Evolutionary conservation across 192 early-diverging fungal species (phyloP).

Genomic region (Coemansia sp.): DNA sequence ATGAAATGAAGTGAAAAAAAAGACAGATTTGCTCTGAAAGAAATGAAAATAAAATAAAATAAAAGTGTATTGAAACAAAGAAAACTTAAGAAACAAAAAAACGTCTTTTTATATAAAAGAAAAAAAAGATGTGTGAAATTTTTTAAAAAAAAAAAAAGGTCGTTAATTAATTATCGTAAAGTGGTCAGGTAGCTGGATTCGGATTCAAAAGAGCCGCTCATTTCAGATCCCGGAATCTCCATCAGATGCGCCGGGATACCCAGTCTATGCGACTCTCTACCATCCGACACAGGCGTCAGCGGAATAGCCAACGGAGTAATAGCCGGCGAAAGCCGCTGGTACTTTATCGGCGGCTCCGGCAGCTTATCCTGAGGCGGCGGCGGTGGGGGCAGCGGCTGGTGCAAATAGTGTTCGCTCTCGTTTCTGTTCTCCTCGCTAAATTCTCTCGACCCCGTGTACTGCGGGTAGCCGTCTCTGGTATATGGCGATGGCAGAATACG

Average conservation of each 20-base stretch:
- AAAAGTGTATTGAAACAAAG: neutral
- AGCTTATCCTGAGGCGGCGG: constrained; percentile 2
- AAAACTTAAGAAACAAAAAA: neutral
- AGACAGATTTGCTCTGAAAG: neutral
- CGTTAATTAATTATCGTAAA: neutral
- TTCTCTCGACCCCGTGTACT: neutral
- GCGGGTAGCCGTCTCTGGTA: neutral
- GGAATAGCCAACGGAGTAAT: neutral
- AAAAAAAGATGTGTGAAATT: too few species aligned
- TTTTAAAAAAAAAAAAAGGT: neutral
- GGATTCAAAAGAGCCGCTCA: neutral
- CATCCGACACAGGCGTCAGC: neutral
- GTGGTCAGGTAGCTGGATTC: neutral
- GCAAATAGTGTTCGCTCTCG: constrained; percentile 21
- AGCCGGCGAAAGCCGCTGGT: neutral
- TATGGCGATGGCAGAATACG: constrained; percentile 3
- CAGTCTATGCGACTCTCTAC: neutral
- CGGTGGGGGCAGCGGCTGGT: constrained; percentile 29
- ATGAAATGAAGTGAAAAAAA: neutral
- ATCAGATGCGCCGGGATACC: constrained; percentile 3
- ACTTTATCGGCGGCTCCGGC: neutral
- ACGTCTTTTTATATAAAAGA: too few species aligned
- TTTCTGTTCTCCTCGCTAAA: constrained; percentile 5
- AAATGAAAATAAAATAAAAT: neutral
- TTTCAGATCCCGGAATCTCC: neutral